Percentiles rank a stretch among this genome's conserved stretches.
These are phyloP conservation scores for Francoa sonchifolia DNA, from an alignment of 441 rosid species.

Conservation along the genomic window DNA sequence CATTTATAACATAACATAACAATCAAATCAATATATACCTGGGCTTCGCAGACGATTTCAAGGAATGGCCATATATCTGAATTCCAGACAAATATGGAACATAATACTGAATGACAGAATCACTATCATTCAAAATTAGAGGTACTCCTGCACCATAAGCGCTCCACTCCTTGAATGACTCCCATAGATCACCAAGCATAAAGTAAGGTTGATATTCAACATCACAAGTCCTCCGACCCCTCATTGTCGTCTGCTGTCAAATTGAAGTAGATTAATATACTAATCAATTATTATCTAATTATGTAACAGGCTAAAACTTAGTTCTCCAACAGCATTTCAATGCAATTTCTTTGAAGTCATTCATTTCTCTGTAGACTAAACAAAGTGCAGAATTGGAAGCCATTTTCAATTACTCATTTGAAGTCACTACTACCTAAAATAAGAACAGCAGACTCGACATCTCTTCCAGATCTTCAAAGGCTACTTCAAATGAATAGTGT, in stretches of 20 bases:
- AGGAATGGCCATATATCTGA: slow-evolving; percentile 40
- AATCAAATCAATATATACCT: slow-evolving; percentile 24
- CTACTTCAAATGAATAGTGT: too few relatives aligned
- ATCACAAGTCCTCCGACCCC: slow-evolving; percentile 31
- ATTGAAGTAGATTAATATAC: background rate
- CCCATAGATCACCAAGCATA: slow-evolving; percentile 68
- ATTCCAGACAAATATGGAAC: slow-evolving; percentile 67
- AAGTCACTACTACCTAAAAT: too few relatives aligned
- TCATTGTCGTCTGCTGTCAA: slow-evolving; percentile 29
- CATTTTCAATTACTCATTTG: too few relatives aligned
- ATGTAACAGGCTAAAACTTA: too few relatives aligned
- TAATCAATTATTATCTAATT: too few relatives aligned
- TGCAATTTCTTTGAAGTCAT: too few relatives aligned
- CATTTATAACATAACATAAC: background rate
- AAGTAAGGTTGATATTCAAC: slow-evolving; percentile 40
- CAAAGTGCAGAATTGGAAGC: too few relatives aligned
- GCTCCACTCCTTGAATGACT: slow-evolving; percentile 73
- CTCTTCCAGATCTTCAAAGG: too few relatives aligned
- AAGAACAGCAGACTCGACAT: too few relatives aligned
- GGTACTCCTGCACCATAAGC: slow-evolving; percentile 80
- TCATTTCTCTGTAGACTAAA: too few relatives aligned
- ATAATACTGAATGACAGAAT: slow-evolving; percentile 59
- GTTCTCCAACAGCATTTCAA: too few relatives aligned
- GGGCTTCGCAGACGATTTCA: slow-evolving; percentile 20
- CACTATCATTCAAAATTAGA: slow-evolving; percentile 39